Conservation (phyloP, 164 flowering plant genomes). For the Santalum album region DNA sequence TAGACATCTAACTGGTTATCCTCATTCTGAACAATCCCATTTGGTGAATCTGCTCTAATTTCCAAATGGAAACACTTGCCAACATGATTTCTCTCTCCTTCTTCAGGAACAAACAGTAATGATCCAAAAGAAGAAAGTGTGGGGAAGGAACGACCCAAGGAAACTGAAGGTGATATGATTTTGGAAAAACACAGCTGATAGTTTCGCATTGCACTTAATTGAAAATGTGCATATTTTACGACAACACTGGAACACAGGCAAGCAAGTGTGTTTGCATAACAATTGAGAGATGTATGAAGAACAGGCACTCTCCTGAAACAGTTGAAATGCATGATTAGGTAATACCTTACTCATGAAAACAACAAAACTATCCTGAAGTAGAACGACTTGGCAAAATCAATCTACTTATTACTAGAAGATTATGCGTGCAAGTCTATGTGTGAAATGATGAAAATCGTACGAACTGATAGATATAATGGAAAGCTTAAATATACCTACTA, state of each 20-base stretch:
- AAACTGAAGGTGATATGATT: slow-evolving; percentile 12
- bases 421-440: no score
- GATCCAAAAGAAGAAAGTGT: slow-evolving; percentile 15
- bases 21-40: slow-evolving; percentile 12
- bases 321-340: slow-evolving; percentile 9
- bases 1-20: slow-evolving; percentile 10
- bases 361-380: not conserved
- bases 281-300: slow-evolving; percentile 4
- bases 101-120: slow-evolving; percentile 13
- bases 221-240: slow-evolving; percentile 7
- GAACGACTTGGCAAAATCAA: not conserved
- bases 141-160: slow-evolving; percentile 13
- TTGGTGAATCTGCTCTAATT: slow-evolving; percentile 2
- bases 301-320: slow-evolving; percentile 23
- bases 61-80: slow-evolving; percentile 10
- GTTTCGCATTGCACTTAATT: no score
- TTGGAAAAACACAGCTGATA: slow-evolving; percentile 13
- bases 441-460: no score
- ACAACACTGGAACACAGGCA: slow-evolving; percentile 10
- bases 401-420: no score
- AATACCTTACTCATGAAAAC: not conserved
- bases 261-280: slow-evolving; percentile 4
- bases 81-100: slow-evolving; percentile 12
- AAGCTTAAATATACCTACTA: no score
- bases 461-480: no score